These are phyloP conservation scores for Beauveria brongniartii DNA, from an alignment of 2,329 filamentous ascomycete genomes.

Conservation along the genomic window DNA sequence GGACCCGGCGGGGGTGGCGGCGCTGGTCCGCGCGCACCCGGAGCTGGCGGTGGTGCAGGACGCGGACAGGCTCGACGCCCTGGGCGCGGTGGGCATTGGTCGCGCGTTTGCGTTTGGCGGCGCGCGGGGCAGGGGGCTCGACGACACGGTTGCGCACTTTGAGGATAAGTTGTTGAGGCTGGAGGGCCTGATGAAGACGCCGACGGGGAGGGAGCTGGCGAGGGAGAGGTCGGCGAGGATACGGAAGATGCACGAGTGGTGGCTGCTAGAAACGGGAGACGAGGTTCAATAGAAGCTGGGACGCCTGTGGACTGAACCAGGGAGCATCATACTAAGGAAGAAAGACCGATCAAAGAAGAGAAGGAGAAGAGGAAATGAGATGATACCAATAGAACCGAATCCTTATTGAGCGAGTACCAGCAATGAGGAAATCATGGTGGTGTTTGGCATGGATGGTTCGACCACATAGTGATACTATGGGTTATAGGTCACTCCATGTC, in stretches of 20 bases:
- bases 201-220: constrained; percentile 44
- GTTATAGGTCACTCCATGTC: too few species aligned
- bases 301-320: too few species aligned
- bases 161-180: constrained; percentile 65
- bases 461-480: too few species aligned
- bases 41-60: constrained; percentile 73
- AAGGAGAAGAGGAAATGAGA: too few species aligned
- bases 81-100: constrained; percentile 79
- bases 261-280: constrained; percentile 40
- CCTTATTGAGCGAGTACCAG: too few species aligned
- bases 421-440: too few species aligned
- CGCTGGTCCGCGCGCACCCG: constrained; percentile 56
- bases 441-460: too few species aligned
- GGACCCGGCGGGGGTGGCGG: constrained; percentile 51
- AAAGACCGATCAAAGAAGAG: too few species aligned
- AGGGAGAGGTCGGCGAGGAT: constrained; percentile 45
- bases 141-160: constrained; percentile 65
- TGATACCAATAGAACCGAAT: too few species aligned
- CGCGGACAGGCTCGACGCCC: constrained; percentile 83
- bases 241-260: constrained; percentile 48
- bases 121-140: constrained; percentile 51
- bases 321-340: too few species aligned
- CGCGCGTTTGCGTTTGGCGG: constrained; percentile 59
- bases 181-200: constrained; percentile 57
- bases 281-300: background rate